These are phyloP conservation scores for Amauroascus niger DNA, from an alignment of 2,329 filamentous ascomycete genomes.

Conservation along the genomic window DNA sequence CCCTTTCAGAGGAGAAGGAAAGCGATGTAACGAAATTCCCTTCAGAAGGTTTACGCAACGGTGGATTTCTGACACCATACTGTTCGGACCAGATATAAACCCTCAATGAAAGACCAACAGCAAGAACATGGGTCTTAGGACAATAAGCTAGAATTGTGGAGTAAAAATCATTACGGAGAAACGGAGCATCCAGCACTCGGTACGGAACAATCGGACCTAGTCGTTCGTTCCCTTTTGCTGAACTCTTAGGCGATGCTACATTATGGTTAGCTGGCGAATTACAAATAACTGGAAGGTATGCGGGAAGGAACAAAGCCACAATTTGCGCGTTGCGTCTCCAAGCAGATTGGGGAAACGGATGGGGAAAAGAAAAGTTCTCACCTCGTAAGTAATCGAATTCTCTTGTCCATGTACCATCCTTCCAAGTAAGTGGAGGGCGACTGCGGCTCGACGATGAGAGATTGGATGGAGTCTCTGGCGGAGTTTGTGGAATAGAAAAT, in stretches of 20 bases:
- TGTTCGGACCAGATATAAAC: constrained; percentile 86
- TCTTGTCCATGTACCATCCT: constrained; percentile 27
- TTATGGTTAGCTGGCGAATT: neutral
- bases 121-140: constrained; percentile 60
- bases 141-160: constrained; percentile 87
- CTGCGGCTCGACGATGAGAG: constrained; percentile 21
- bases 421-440: constrained; percentile 32
- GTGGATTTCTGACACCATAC: constrained; percentile 53
- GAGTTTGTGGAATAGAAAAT: constrained; percentile 28
- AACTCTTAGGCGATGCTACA: neutral
- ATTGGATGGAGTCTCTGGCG: constrained; percentile 18
- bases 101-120: constrained; percentile 67
- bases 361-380: neutral
- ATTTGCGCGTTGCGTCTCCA: neutral
- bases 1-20: constrained; percentile 75
- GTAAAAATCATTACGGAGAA: constrained; percentile 90
- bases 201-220: constrained; percentile 64
- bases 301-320: neutral
- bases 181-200: constrained; percentile 79
- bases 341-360: neutral
- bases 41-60: constrained; percentile 43
- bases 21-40: constrained; percentile 64
- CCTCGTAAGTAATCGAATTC: neutral
- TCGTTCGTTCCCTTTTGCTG: neutral
- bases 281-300: too few relatives aligned